Percentiles rank a stretch among this genome's conserved stretches.
Conservation (phyloP, 108 stramenopile genomes). For the Aureococcus anophagefferens region DNA sequence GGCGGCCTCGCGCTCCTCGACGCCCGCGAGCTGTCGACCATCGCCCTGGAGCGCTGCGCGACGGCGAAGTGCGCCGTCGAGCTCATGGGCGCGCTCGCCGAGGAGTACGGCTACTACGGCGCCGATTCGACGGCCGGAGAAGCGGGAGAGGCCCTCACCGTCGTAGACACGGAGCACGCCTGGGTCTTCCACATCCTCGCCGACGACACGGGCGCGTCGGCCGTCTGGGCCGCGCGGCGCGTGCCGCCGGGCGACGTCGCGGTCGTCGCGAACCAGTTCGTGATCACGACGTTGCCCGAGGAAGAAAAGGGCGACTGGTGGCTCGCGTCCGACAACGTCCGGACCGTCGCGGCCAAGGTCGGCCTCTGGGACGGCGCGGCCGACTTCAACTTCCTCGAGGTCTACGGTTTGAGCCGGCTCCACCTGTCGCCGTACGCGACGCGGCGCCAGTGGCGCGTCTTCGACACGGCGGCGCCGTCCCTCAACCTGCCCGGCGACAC, state of each 20-base stretch:
- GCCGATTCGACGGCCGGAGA: slow-evolving; percentile 47
- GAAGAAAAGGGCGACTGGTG: not conserved
- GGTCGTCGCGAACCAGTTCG: slow-evolving; percentile 67
- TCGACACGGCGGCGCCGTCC: slow-evolving; percentile 10
- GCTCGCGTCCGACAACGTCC: not conserved
- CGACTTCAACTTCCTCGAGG: slow-evolving; percentile 20
- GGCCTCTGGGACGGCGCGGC: slow-evolving; percentile 57
- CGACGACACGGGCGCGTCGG: slow-evolving; percentile 59
- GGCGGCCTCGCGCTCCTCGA: slow-evolving; percentile 62
- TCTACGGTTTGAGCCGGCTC: slow-evolving; percentile 10
- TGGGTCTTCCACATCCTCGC: slow-evolving; percentile 74
- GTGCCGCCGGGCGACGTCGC: slow-evolving; percentile 58
- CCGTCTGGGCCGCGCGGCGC: slow-evolving; percentile 72
- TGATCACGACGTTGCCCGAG: slow-evolving; percentile 15
- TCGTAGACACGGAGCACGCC: slow-evolving; percentile 53
- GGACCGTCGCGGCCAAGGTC: slow-evolving; percentile 22
- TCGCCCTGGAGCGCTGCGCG: slow-evolving; percentile 62
- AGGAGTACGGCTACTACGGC: slow-evolving; percentile 68
- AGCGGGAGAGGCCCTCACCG: slow-evolving; percentile 57
- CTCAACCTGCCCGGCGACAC: slow-evolving; percentile 41
- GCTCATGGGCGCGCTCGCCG: slow-evolving; percentile 67
- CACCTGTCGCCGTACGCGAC: slow-evolving; percentile 31
- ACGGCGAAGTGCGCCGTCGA: slow-evolving; percentile 60
- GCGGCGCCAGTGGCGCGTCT: slow-evolving; percentile 37
- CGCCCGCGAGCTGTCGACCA: slow-evolving; percentile 54